These are phyloP conservation scores for Myriosclerotinia scirpicola DNA, from an alignment of 2,329 filamentous ascomycete species.

Conservation along the genomic window DNA sequence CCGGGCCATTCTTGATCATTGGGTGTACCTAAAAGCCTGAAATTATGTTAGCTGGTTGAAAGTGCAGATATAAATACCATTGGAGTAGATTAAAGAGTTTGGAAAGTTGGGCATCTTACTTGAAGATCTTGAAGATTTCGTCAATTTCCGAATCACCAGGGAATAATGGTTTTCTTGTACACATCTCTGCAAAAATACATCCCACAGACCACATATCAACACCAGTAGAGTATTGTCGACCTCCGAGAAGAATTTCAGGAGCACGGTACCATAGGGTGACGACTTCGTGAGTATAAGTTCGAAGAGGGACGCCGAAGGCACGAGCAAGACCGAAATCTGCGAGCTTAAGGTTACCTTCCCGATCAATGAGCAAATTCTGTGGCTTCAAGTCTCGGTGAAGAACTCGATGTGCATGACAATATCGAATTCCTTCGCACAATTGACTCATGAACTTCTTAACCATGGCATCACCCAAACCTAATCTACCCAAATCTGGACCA, in stretches of 20 bases:
- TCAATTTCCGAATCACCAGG: conserved; percentile 92
- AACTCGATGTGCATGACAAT: conserved; percentile 86
- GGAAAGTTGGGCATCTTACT: conserved; percentile 51
- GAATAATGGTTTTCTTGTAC: conserved; percentile 88
- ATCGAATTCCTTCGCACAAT: conserved; percentile 78
- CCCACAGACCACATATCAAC: conserved; percentile 97
- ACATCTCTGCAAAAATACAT: conserved; percentile 96
- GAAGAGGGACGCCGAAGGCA: conserved; percentile 85
- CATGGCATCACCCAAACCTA: conserved; percentile 76
- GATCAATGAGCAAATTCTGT: conserved; percentile 84
- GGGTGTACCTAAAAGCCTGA: conserved; percentile 73
- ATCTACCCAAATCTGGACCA: conserved; percentile 58
- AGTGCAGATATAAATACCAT: not conserved
- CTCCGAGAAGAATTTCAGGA: conserved; percentile 86
- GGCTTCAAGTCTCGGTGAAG: conserved; percentile 88
- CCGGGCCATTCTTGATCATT: conserved; percentile 82
- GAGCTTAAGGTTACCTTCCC: conserved; percentile 84
- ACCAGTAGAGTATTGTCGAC: conserved; percentile 88
- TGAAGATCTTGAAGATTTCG: conserved; percentile 94
- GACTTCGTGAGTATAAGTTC: conserved; percentile 93
- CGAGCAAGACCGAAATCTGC: conserved; percentile 87
- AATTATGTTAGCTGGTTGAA: conserved; percentile 41
- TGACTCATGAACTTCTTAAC: conserved; percentile 94
- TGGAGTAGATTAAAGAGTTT: not conserved
- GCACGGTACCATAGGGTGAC: conserved; percentile 93